Base-by-base conservation (phyloP, 2,329 filamentous ascomycete species). In the Aureobasidium sp. region DNA sequence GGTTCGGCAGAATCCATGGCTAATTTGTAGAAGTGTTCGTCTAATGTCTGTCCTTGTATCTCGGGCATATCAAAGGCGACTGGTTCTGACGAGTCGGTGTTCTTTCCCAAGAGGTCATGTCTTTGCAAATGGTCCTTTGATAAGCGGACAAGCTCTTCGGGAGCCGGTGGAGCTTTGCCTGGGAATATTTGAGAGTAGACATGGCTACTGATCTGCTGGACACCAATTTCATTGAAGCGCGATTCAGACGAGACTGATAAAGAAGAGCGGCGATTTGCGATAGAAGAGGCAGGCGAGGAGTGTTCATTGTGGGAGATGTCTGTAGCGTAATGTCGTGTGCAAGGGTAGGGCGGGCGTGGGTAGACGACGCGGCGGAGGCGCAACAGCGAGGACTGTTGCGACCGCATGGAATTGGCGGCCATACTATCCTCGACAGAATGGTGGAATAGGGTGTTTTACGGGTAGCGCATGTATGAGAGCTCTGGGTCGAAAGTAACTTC, bases 21-120 rank as follows among this genome's bases (percentile, higher is more conserved):
- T 10, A 99, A 82, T 71, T 85, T 91, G 76, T 91, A 81, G 71
- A 99, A 99, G 75, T 99, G 95, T 72, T 97, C 92, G 73, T 99
- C 94, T 12, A 99, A 79, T 0, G 88, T 90, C 34, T 82, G 73
- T 15, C 94, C 94, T 64, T 91, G 87, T 1, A 99, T 80, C 1
- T 80, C 75, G 0, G 94, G 94, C 3, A 97, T 78, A 68, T 97
- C 87, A 73, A 99, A 96, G 12, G 85, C 89, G 70, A 99, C 87
- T 0, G 94, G 90, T 53, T 75, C 73, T 5, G 73, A 73, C 55
- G 84, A 84, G 74, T 95, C 91, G 69, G 89, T 91, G 66, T 91
- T 95, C 80, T 96, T 97, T 41, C 91, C 94, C 15, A 92, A 81
- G 17, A 99, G 79, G 29, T 96, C 89, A 79, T 99, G 94, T 42